Evolutionary conservation across 179 eudicot species (phyloP).

Genomic region (Beta lomatogona): DNA sequence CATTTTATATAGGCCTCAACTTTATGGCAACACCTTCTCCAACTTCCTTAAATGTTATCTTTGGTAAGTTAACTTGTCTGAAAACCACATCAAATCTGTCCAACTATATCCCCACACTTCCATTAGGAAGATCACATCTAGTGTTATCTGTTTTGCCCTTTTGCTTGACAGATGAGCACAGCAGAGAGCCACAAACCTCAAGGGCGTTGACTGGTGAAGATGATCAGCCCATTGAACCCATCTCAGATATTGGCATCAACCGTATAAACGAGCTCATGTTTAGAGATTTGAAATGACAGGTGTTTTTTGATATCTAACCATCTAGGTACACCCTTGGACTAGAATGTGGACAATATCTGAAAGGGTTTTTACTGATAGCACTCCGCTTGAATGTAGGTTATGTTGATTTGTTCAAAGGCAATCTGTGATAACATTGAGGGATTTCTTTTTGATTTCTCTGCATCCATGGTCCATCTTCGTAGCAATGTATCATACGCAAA

Average conservation of each 20-base stretch:
- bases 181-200: slow-evolving; percentile 40
- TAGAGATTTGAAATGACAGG: slow-evolving; percentile 31
- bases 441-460: not conserved
- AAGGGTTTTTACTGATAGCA: not conserved
- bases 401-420: not conserved
- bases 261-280: slow-evolving; percentile 78
- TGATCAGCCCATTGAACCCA: slow-evolving; percentile 83
- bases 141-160: slow-evolving; percentile 9
- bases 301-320: not conserved
- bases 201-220: slow-evolving; percentile 38
- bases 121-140: not conserved
- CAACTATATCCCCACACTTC: not conserved
- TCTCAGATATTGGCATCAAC: slow-evolving; percentile 70
- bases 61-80: slow-evolving; percentile 45
- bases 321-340: not conserved
- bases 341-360: not conserved
- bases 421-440: not conserved
- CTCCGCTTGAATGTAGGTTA: not conserved
- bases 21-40: slow-evolving; percentile 87
- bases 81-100: not conserved
- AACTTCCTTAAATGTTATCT: slow-evolving; percentile 70
- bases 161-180: slow-evolving; percentile 60
- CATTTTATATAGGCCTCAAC: slow-evolving; percentile 84
- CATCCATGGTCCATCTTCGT: too few relatives aligned
- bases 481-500: too few relatives aligned